Evolutionary conservation across 2,329 filamentous ascomycete genomes (phyloP).

Genomic region (Penicillium nordicum): DNA sequence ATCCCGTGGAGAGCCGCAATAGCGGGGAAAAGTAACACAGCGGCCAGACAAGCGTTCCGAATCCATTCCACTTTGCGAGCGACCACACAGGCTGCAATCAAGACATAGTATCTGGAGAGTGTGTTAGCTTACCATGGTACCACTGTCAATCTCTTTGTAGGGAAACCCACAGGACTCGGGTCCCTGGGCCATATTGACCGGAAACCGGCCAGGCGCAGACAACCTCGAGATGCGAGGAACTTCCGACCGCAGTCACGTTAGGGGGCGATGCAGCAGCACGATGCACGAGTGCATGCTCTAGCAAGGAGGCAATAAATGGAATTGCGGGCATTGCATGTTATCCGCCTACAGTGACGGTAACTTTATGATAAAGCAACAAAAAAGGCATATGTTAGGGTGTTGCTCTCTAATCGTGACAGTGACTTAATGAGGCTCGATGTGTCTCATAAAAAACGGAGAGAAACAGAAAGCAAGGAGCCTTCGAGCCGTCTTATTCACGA

Average conservation of each 20-base stretch:
- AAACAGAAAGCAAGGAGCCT: background rate
- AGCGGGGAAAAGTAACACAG: slow-evolving; percentile 60
- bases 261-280: slow-evolving; percentile 14
- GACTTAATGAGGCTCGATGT: background rate
- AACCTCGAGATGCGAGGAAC: slow-evolving; percentile 28
- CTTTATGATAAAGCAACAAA: background rate
- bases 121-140: background rate
- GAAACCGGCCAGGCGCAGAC: slow-evolving; percentile 46
- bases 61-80: slow-evolving; percentile 62
- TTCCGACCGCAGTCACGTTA: slow-evolving; percentile 20
- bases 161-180: slow-evolving; percentile 38
- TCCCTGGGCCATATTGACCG: slow-evolving; percentile 43
- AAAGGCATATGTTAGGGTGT: slow-evolving; percentile 7
- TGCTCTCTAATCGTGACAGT: background rate
- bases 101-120: slow-evolving; percentile 56
- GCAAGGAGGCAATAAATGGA: slow-evolving; percentile 3
- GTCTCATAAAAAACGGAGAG: background rate
- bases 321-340: slow-evolving; percentile 22
- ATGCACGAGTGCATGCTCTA: slow-evolving; percentile 13
- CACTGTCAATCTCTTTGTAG: background rate
- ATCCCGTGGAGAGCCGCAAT: slow-evolving; percentile 63
- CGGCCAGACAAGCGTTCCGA: slow-evolving; percentile 60
- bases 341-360: slow-evolving; percentile 1
- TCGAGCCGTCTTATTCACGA: background rate
- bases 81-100: slow-evolving; percentile 61